These are phyloP conservation scores for Mycena rebaudengoi DNA, from an alignment of 768 basidiomycete genomes.

Conservation along the genomic window DNA sequence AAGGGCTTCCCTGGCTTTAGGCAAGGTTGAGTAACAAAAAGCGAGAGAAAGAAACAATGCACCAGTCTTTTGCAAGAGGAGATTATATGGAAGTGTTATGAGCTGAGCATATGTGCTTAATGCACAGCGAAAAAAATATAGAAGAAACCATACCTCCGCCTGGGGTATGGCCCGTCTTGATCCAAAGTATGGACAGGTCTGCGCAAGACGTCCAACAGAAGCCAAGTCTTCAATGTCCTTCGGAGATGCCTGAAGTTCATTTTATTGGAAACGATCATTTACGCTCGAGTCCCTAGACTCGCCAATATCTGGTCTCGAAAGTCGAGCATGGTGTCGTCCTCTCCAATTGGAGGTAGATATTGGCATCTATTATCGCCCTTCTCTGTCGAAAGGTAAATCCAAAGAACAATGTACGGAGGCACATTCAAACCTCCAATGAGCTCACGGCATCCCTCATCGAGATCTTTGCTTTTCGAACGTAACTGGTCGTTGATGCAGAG, in stretches of 20 bases:
- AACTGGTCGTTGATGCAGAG: slow-evolving; percentile 92
- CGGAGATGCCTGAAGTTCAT: slow-evolving; percentile 70
- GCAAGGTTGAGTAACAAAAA: too few relatives aligned
- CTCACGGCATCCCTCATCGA: slow-evolving; percentile 91
- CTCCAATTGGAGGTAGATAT: slow-evolving; percentile 74
- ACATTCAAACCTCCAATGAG: slow-evolving; percentile 62
- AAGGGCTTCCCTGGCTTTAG: slow-evolving; percentile 87
- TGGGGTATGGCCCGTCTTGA: slow-evolving; percentile 88
- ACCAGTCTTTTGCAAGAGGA: slow-evolving; percentile 83
- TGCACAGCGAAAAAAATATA: neutral
- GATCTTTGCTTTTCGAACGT: slow-evolving; percentile 65
- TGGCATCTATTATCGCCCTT: slow-evolving; percentile 77
- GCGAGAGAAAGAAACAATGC: too few relatives aligned
- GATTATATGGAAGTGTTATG: slow-evolving; percentile 93
- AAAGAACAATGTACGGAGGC: neutral
- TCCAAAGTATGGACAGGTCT: slow-evolving; percentile 94
- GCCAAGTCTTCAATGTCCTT: slow-evolving; percentile 97
- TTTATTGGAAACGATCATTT: neutral
- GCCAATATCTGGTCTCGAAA: slow-evolving; percentile 90
- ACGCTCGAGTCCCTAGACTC: neutral
- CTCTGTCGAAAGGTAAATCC: slow-evolving; percentile 44
- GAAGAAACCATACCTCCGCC: slow-evolving; percentile 71
- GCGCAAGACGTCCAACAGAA: slow-evolving; percentile 66
- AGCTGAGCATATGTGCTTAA: slow-evolving; percentile 57
- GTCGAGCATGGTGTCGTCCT: slow-evolving; percentile 78